Conservation (phyloP, 371 early-diverging fungal species). For the Racocetra persica region DNA sequence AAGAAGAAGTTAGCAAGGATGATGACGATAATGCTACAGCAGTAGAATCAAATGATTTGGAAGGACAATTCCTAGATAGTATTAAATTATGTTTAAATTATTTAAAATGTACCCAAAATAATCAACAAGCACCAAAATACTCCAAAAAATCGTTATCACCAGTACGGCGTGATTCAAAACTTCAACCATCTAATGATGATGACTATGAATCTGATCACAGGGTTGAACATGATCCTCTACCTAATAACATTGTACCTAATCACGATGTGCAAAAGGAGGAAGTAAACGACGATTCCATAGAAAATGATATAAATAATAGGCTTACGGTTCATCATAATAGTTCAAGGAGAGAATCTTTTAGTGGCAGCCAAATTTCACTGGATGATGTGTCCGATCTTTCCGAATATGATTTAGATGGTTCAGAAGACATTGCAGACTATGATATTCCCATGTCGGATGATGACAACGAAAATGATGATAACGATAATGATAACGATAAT, state of each 20-base stretch:
- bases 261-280: not conserved
- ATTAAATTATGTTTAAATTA: constrained; percentile 56
- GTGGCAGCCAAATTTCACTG: constrained; percentile 27
- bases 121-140: not conserved
- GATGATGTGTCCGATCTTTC: constrained; percentile 20
- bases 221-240: not conserved
- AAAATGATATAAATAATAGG: not conserved
- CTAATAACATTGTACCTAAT: not conserved
- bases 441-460: constrained; percentile 1
- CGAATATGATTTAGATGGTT: constrained; percentile 35
- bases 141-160: constrained; percentile 2
- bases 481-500: constrained; percentile 21
- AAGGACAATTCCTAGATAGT: constrained; percentile 49
- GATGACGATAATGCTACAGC: constrained; percentile 44
- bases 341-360: constrained; percentile 15
- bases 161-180: constrained; percentile 11
- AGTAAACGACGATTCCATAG: constrained; percentile 8
- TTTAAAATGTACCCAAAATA: constrained; percentile 56
- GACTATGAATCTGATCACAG: constrained; percentile 20
- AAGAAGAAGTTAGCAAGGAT: constrained; percentile 41
- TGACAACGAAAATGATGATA: constrained; percentile 42
- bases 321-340: not conserved
- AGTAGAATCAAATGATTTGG: constrained; percentile 42
- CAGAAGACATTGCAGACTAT: constrained; percentile 38
- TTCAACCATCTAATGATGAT: constrained; percentile 10